Base-by-base conservation (phyloP, 345 rosid species). In the Eucalyptus globulus region DNA sequence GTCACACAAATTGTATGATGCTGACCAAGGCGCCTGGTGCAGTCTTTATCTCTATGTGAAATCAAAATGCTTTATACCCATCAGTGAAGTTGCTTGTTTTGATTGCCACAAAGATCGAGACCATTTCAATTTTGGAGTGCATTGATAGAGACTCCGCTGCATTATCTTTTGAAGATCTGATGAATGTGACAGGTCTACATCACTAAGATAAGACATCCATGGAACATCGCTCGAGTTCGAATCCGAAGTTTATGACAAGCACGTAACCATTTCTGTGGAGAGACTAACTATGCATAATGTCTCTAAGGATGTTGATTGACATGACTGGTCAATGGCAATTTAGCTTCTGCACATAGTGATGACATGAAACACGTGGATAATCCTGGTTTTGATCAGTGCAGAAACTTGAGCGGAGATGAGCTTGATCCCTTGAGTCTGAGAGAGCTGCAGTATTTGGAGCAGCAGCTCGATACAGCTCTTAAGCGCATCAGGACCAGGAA, bases 361-460 rank as follows among this genome's bases (percentile, higher is more conserved):
- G 43, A 15, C 9, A 3, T 22, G 26, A 58, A 88, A 65, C 65
- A 26, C 34, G 47, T 60, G 37, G 47, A 22, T 76, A 22, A 76
- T 21, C 85, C 43, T 21, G 85, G 47, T 76, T 76, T 40, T 76
- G 47, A 76, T 50, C 67, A 49, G 62, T 93, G 67, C 88, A 97
- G 99, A 91, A 93, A 95, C 89, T 93, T 91, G 87, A 65, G 50
- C 56, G 99, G 99, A 89, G 96, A 95, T 88, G 97, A 94, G 80
- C 72, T 97, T 92, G 97, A 95, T 65, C 60, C 94, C 53, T 87
- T 96, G 87, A 95, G 92, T 87, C 87, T 94, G 22, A 95, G 94
- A 89, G 97, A 97, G 87, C 96, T 97, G 87, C 99, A 95, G 47
- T 91, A 92, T 87, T 88, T 97, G 89, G 99, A 97, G 92, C 96